These are phyloP conservation scores for Alloteropsis semialata DNA, from an alignment of 176 grass and related monocot species.

Conservation along the genomic window DNA sequence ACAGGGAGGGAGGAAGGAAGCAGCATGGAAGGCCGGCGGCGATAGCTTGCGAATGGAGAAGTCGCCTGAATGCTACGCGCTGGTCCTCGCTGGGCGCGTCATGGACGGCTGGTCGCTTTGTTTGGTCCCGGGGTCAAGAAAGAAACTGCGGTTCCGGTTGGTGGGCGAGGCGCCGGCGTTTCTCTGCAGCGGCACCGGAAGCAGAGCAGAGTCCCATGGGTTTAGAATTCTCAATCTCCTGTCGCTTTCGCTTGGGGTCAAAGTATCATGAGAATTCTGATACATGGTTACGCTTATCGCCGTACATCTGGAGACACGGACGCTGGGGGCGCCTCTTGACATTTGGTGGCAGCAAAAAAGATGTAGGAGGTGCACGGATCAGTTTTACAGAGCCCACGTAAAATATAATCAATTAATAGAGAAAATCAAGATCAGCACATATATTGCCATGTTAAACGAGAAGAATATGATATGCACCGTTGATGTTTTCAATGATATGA, in stretches of 20 bases:
- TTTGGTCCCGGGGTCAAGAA: slow-evolving; percentile 14
- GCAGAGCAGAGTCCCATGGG: background rate
- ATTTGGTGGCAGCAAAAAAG: background rate
- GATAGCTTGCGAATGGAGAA: background rate
- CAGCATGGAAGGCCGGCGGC: slow-evolving; percentile 1
- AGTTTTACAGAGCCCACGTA: no score
- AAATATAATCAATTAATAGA: no score
- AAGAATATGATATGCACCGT: no score
- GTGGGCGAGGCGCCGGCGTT: slow-evolving; percentile 37
- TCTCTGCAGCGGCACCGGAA: background rate
- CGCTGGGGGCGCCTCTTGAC: background rate
- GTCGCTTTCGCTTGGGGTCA: background rate
- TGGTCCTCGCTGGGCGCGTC: background rate
- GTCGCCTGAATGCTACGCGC: background rate
- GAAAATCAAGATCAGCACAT: no score
- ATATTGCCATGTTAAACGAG: no score
- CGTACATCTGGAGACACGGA: background rate
- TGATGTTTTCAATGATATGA: no score
- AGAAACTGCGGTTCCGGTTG: slow-evolving; percentile 3
- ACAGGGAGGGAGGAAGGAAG: slow-evolving; percentile 26
- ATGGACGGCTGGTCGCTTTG: background rate
- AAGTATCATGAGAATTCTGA: slow-evolving; percentile 19
- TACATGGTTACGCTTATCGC: slow-evolving; percentile 24
- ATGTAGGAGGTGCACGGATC: background rate
- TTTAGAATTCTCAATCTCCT: background rate